These are phyloP conservation scores for Phytophthora fragariae DNA, from an alignment of 352 stramenopile genomes.

Conservation along the genomic window DNA sequence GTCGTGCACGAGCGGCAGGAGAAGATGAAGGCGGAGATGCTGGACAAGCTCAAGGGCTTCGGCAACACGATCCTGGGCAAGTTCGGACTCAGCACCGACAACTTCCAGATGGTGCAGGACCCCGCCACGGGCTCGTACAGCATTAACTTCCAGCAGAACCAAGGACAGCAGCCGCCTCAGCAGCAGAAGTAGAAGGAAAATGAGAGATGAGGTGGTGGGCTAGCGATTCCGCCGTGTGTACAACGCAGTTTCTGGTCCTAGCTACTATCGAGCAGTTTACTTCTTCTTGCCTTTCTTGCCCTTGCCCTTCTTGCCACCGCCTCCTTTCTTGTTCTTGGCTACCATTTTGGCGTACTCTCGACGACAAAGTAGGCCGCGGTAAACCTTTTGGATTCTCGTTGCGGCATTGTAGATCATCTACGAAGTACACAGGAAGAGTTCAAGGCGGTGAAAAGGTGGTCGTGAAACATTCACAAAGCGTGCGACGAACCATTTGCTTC, in stretches of 20 bases:
- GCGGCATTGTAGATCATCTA: constrained; percentile 78
- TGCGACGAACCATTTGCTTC: constrained; percentile 68
- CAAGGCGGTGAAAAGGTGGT: background rate
- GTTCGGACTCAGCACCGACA: constrained; percentile 99
- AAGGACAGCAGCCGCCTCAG: constrained; percentile 19
- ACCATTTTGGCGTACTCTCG: constrained; percentile 77
- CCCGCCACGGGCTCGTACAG: constrained; percentile 97
- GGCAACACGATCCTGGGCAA: constrained; percentile 99
- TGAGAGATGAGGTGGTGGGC: background rate
- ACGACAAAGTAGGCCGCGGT: constrained; percentile 68
- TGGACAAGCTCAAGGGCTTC: constrained; percentile 98
- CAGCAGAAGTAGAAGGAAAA: constrained; percentile 27
- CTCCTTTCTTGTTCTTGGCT: constrained; percentile 88
- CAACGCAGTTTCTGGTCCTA: constrained; percentile 15
- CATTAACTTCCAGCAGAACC: constrained; percentile 94
- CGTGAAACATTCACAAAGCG: background rate
- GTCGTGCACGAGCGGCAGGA: constrained; percentile 95
- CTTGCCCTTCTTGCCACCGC: constrained; percentile 22
- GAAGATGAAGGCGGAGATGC: constrained; percentile 98
- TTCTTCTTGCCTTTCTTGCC: constrained; percentile 50
- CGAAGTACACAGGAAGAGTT: background rate
- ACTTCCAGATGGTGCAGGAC: constrained; percentile 99
- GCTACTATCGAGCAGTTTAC: constrained; percentile 1
- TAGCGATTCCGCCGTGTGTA: constrained; percentile 4
- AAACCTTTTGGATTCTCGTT: constrained; percentile 86